Conservation (phyloP, 495 filamentous ascomycete genomes). For the Astrothelium macrocarpum region DNA sequence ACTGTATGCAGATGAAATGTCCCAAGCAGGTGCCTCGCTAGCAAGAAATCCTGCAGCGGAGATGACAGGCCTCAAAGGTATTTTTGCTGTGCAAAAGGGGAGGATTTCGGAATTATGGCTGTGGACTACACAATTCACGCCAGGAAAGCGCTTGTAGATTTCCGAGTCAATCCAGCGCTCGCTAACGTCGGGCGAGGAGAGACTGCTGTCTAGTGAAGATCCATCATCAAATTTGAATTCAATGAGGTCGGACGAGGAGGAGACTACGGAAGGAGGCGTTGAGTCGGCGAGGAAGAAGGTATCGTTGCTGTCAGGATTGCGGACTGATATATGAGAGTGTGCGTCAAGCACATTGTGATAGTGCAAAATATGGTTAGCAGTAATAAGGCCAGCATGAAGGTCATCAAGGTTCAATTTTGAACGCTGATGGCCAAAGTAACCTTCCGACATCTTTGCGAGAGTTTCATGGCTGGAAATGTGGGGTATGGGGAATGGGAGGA, state of each 20-base stretch:
- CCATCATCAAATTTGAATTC: constrained; percentile 34
- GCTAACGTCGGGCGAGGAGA: constrained; percentile 21
- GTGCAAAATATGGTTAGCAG: constrained; percentile 33
- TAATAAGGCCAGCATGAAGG: constrained; percentile 30
- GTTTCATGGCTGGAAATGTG: neutral
- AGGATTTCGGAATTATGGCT: constrained; percentile 39
- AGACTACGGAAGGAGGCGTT: constrained; percentile 35
- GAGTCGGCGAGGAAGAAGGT: constrained; percentile 36
- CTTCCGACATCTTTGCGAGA: neutral
- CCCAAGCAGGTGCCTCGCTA: constrained; percentile 26
- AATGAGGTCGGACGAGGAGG: constrained; percentile 32
- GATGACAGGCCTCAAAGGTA: constrained; percentile 35
- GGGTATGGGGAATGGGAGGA: neutral
- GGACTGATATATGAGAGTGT: constrained; percentile 39
- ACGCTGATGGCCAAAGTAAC: neutral
- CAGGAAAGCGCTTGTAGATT: constrained; percentile 39
- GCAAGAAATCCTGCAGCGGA: constrained; percentile 45
- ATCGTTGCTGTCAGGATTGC: constrained; percentile 33
- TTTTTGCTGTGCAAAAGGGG: constrained; percentile 36
- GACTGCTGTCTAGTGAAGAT: constrained; percentile 24
- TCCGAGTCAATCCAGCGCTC: constrained; percentile 43
- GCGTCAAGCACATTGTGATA: constrained; percentile 3
- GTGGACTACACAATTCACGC: constrained; percentile 40
- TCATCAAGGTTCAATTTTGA: constrained; percentile 10
- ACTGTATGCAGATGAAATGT: constrained; percentile 15